These are phyloP conservation scores for Bjerkandera adusta DNA, from an alignment of 1,284 basidiomycete species.

Conservation along the genomic window DNA sequence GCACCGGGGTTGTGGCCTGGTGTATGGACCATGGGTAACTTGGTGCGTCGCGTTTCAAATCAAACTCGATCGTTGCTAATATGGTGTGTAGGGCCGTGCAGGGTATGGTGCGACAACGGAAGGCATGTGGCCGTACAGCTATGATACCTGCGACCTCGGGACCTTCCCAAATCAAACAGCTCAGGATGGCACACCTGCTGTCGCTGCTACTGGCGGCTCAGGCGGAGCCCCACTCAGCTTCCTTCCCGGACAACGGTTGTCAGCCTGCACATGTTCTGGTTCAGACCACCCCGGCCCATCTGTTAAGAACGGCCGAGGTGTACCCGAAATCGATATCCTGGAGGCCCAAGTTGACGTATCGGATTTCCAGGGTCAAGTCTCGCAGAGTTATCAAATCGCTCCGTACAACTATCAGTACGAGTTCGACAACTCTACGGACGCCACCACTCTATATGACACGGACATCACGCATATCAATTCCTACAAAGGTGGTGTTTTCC, in stretches of 20 bases:
- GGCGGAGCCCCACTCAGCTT: slow-evolving; percentile 42
- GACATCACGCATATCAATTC: slow-evolving; percentile 56
- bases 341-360: slow-evolving; percentile 51
- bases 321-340: slow-evolving; percentile 68
- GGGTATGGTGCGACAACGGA: slow-evolving; percentile 62
- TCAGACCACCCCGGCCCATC: slow-evolving; percentile 66
- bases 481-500: slow-evolving; percentile 77
- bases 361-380: slow-evolving; percentile 52
- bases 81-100: slow-evolving; percentile 47
- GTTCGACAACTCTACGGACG: slow-evolving; percentile 52
- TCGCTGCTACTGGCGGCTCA: slow-evolving; percentile 47
- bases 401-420: slow-evolving; percentile 74
- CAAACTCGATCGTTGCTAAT: slow-evolving; percentile 35
- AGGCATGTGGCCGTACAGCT: slow-evolving; percentile 78
- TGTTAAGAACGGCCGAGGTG: slow-evolving; percentile 46
- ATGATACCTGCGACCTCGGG: slow-evolving; percentile 80
- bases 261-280: slow-evolving; percentile 54
- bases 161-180: slow-evolving; percentile 79
- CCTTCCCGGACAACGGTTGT: slow-evolving; percentile 57
- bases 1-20: slow-evolving; percentile 74
- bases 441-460: slow-evolving; percentile 54
- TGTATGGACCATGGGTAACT: slow-evolving; percentile 51
- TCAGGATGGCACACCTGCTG: slow-evolving; percentile 48
- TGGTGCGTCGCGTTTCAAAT: slow-evolving; percentile 29
- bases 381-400: slow-evolving; percentile 80